These are phyloP conservation scores for Cytospora schulzeri DNA, from an alignment of 2,329 filamentous ascomycete genomes.

Conservation along the genomic window DNA sequence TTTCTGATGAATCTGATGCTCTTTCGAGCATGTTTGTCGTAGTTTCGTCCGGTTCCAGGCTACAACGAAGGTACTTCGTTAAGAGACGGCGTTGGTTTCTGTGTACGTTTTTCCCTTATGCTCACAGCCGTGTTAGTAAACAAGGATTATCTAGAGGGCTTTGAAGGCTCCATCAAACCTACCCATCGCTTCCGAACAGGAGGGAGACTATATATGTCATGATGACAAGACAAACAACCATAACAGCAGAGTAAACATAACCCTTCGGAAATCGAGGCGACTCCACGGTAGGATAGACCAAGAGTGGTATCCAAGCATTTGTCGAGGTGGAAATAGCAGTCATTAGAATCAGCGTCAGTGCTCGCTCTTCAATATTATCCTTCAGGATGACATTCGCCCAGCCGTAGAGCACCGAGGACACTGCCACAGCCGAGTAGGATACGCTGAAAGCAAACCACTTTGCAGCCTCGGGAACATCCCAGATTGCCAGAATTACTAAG, in stretches of 20 bases:
- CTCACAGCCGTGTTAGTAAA: background rate
- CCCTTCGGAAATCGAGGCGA: constrained; percentile 47
- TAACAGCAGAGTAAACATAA: constrained; percentile 32
- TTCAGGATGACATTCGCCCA: constrained; percentile 56
- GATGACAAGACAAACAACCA: constrained; percentile 17
- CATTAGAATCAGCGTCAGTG: constrained; percentile 53
- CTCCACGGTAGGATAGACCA: constrained; percentile 52
- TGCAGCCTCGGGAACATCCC: constrained; percentile 58
- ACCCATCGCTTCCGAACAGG: constrained; percentile 20
- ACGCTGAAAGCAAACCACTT: constrained; percentile 58
- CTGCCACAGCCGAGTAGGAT: constrained; percentile 51
- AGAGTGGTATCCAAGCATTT: constrained; percentile 57
- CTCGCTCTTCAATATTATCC: constrained; percentile 48
- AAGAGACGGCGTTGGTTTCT: background rate
- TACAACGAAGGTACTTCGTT: background rate
- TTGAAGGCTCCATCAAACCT: background rate
- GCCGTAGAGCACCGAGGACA: constrained; percentile 58
- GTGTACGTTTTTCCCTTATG: background rate
- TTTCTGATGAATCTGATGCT: background rate
- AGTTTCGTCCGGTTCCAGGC: background rate
- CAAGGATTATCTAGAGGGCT: no score
- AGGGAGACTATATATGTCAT: constrained; percentile 13
- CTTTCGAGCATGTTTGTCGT: background rate
- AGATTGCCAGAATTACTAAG: constrained; percentile 55
- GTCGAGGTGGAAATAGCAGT: constrained; percentile 56